Evolutionary conservation across 768 basidiomycete genomes (phyloP), one percentile per base, ranked within the genome.

Genomic region (Trametes maxima): DNA sequence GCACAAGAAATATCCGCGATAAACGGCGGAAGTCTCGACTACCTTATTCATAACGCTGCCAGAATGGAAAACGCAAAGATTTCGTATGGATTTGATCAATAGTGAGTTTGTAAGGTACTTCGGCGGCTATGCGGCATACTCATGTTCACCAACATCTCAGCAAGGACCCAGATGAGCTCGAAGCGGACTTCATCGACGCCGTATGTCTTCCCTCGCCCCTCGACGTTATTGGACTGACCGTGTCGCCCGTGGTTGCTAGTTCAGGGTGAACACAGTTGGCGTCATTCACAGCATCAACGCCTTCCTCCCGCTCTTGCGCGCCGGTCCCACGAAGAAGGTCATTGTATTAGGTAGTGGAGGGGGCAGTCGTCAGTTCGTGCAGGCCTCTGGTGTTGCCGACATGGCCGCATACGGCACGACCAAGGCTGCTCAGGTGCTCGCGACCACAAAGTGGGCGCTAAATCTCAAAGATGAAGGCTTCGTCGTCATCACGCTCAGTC

Each of bases 401-500:
- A 19, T 44, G 14, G 60, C 62, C 3, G 61, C 75, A 17, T 79
- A 79, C 67, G 61, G 66, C 19, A 69, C 74, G 19, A 69, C 76
- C 42, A 78, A 79, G 65, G 72, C 73, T 7, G 78, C 74, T 3
- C 39, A 72, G 10, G 74, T 77, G 52, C 71, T 79, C 69, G 72
- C 69, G 19, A 65, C 72, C 17, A 72, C 71, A 11, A 78, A 78
- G 58, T 79, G 76, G 55, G 75, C 77, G 2, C 63, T 59, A 6
- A 43, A 68, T 45, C 70, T 60, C 65, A 71, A 70, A 58, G 22
- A 60, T 0, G 73, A 77, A 28, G 51, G 51, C 6, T 60, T 60
- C 45, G 36, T 46, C 43, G 51, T 60, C 21, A 44, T 54, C 19
- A 28, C 50, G 21, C 13, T 60, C 7, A n/a, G 33, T n/a, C 59